Base-by-base conservation (phyloP, 169 alveolate genomes). In the Theileria orientalis region DNA sequence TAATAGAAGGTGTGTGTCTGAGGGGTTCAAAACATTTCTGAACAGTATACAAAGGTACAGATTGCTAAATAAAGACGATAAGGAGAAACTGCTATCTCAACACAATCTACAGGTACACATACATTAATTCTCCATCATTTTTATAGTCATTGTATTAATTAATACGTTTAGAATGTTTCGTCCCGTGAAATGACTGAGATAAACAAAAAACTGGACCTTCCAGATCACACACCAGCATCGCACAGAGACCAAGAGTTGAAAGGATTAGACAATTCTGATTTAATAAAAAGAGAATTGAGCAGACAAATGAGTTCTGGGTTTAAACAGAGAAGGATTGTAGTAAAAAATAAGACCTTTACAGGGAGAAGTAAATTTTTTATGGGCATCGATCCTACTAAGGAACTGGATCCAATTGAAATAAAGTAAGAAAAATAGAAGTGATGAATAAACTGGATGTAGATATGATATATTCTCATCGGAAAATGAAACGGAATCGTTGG, bases 371-470 rank as follows among this genome's bases (percentile, higher is more conserved):
- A 79, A 63, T 70, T 46, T 41, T 56, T 46, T 61, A 63, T 70
- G 76, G 87, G 87, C 60, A 47, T 79, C 5, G 87, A 79, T 69
- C 83, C 83, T 7, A 79, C 75, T 6, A 64, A 71, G 35, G 72
- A 54, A 25, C 78, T 54, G 52, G 77, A 71, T 37, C 83, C 75
- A 27, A 68, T 42, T 37, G 87, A 79, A 9, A 79, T 79, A 19
- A 71, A 74, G 83, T 77, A 42, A 30, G 64, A 40, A 35, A 16
- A 0, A 23, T 0, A 2, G 0, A 1, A 33, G 19, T 40, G 30
- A 8, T 6, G 19, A 16, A 3, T 19, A 44, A n/a, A 25, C 32
- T 37, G n/a, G 7, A 0, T 40, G 25, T 49, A 79, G 87, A 62
- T 60, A 29, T 42, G 72, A 63, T 13, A 35, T 82, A 44, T 82